Evolutionary conservation across 2,329 filamentous ascomycete genomes (phyloP).

Genomic region (Paecilomyces niveus): DNA sequence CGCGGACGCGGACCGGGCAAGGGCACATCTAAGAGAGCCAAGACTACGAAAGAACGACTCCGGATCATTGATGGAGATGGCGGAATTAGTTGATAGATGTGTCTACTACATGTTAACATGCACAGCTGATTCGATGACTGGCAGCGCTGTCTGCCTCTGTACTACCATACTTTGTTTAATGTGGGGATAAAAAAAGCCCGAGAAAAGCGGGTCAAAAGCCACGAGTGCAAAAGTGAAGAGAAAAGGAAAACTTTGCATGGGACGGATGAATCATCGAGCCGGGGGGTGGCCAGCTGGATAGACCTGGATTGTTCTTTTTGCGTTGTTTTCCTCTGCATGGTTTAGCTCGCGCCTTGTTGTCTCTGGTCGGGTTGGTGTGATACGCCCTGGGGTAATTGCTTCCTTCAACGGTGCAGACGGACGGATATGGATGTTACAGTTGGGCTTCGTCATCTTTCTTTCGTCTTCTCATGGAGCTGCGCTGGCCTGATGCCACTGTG

Average conservation of each 20-base stretch:
- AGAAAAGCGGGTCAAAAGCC: not conserved
- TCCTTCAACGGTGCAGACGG: not conserved
- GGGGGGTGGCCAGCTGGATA: not conserved
- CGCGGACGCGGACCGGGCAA: constrained; percentile 48
- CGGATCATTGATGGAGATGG: constrained; percentile 39
- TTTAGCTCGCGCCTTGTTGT: not conserved
- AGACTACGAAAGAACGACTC: constrained; percentile 48
- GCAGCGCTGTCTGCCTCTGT: not conserved
- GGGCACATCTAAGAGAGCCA: constrained; percentile 53
- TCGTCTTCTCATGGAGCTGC: not conserved
- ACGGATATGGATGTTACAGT: not conserved
- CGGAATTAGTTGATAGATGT: constrained; percentile 15
- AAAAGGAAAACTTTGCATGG: not conserved
- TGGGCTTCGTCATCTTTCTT: not conserved
- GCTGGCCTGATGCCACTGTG: not conserved
- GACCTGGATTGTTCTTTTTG: not conserved
- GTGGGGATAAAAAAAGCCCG: not conserved
- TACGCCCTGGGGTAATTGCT: not conserved
- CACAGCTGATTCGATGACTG: not conserved
- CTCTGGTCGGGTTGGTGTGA: not conserved
- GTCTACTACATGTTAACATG: not conserved
- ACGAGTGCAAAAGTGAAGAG: not conserved
- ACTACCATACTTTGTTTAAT: not conserved
- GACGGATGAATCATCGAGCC: not conserved
- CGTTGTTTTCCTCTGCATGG: not conserved